phyloP scores from a whole-genome alignment of 805 yeast species.

The Candida gorgasii region DNA sequence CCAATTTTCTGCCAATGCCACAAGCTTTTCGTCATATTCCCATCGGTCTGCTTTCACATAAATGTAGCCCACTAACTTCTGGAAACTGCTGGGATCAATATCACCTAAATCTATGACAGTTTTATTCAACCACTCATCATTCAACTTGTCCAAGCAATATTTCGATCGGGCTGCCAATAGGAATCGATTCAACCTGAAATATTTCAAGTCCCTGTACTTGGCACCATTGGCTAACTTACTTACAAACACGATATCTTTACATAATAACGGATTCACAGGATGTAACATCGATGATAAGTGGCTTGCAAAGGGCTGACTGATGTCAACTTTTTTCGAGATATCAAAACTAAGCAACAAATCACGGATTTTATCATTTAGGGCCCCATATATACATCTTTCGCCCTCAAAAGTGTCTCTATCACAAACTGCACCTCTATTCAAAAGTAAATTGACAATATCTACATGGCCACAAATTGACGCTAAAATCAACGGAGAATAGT shows the following conservation, averaged over 20 bases:
- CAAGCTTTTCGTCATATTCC: slow-evolving; percentile 21
- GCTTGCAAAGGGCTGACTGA: slow-evolving; percentile 69
- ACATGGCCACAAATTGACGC: slow-evolving; percentile 78
- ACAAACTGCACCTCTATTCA: slow-evolving; percentile 69
- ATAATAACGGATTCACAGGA: slow-evolving; percentile 22
- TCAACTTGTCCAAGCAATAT: slow-evolving; percentile 23
- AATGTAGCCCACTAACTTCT: slow-evolving; percentile 27
- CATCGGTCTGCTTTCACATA: slow-evolving; percentile 33
- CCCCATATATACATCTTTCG: slow-evolving; percentile 74
- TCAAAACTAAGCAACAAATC: slow-evolving; percentile 59
- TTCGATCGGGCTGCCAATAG: slow-evolving; percentile 36
- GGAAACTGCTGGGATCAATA: slow-evolving; percentile 23
- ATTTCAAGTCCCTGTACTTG: slow-evolving; percentile 13
- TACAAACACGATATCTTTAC: slow-evolving; percentile 34
- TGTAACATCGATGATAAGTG: slow-evolving; percentile 56
- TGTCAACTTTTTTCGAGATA: slow-evolving; percentile 67
- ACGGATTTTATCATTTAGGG: slow-evolving; percentile 66
- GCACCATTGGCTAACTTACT: slow-evolving; percentile 21
- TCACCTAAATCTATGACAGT: slow-evolving; percentile 13
- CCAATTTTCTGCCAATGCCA: slow-evolving; percentile 23
- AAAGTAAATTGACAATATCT: slow-evolving; percentile 57
- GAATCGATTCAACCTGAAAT: slow-evolving; percentile 28
- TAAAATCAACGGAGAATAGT: slow-evolving; percentile 71
- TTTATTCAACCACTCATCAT: slow-evolving; percentile 12
- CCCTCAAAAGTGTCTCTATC: slow-evolving; percentile 84